Evolutionary conservation across 441 rosid genomes (phyloP), one percentile per base, ranked within the genome.

Genomic region (Capsella rubella): DNA sequence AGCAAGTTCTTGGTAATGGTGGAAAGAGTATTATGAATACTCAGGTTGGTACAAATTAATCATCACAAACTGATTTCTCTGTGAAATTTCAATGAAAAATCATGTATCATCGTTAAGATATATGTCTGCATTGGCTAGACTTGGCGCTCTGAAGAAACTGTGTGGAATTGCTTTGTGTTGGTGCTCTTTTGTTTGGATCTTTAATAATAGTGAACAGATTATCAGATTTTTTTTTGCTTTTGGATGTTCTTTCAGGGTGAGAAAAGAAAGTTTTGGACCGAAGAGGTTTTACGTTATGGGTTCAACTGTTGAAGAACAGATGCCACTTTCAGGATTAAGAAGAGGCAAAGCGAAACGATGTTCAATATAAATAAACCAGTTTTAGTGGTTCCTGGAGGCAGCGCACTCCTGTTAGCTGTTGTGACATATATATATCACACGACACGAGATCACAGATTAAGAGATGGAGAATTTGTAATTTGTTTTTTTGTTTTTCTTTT

Each of bases 341-440:
- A 45, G 71, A 31, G 39, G 61, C 35, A 25, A 52, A 56, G 40
- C 53, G 28, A 43, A 45, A 52, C 69, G 53, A 21, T 49, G 62
- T 55, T 51, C 52, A 10, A 28, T 45, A 40, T 45, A 27, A 69
- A 46, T 69, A 52, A 53, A 53, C 74, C 74, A 42, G 59, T 35
- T 45, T 35, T 16, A 28, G 46, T 54, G 69, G 64, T 75, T 43
- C 69, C 68, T 35, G 57, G 40, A 68, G 46, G 46, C 46, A 42
- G 79, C 51, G 13, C 56, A 12, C 45, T 15, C 63, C 67, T 58
- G 73, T 52, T 45, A 53, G 74, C 42, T 70, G 66, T 63, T 63
- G 74, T 55, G 46, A 62, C 71, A 32, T 60, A 75, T 54, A 75
- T 53, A 60, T 15, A 43, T 76, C 53, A 63, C 79, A 69, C 53